Percentiles rank a stretch among this genome's conserved stretches.
These are phyloP conservation scores for Aspergillus cejpii DNA, from an alignment of 2,329 filamentous ascomycete species.

Conservation along the genomic window DNA sequence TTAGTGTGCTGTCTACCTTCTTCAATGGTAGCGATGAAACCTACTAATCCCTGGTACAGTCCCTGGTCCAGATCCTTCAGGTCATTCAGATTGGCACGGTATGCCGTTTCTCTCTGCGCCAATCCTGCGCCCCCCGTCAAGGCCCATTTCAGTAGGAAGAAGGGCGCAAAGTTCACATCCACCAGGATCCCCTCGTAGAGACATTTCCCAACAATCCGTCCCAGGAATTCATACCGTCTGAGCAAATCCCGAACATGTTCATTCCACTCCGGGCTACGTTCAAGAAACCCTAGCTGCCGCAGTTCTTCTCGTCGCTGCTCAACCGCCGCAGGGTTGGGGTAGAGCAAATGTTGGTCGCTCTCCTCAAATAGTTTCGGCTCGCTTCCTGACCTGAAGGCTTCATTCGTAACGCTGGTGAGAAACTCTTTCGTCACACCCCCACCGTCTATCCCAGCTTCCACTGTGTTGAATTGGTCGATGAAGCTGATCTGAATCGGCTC, in stretches of 20 bases:
- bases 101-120: slow-evolving; percentile 61
- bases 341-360: slow-evolving; percentile 79
- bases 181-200: slow-evolving; percentile 94
- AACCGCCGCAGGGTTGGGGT: slow-evolving; percentile 73
- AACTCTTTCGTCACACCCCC: slow-evolving; percentile 98
- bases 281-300: slow-evolving; percentile 46
- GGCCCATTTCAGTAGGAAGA: slow-evolving; percentile 95
- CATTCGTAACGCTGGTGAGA: slow-evolving; percentile 75
- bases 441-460: slow-evolving; percentile 91
- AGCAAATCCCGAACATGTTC: slow-evolving; percentile 56
- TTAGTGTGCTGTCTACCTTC: neutral
- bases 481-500: slow-evolving; percentile 97
- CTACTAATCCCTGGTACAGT: slow-evolving; percentile 75
- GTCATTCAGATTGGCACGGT: slow-evolving; percentile 91
- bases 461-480: slow-evolving; percentile 77
- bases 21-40: neutral
- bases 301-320: slow-evolving; percentile 61
- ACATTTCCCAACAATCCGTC: slow-evolving; percentile 90
- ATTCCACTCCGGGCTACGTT: slow-evolving; percentile 53
- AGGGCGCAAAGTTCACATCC: slow-evolving; percentile 85
- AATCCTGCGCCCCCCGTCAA: slow-evolving; percentile 60
- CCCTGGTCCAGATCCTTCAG: slow-evolving; percentile 84
- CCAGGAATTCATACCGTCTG: slow-evolving; percentile 80
- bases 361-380: slow-evolving; percentile 65
- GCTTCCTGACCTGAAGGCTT: slow-evolving; percentile 64